phyloP scores from a whole-genome alignment of 768 basidiomycete species.

The Collybia sordida region DNA sequence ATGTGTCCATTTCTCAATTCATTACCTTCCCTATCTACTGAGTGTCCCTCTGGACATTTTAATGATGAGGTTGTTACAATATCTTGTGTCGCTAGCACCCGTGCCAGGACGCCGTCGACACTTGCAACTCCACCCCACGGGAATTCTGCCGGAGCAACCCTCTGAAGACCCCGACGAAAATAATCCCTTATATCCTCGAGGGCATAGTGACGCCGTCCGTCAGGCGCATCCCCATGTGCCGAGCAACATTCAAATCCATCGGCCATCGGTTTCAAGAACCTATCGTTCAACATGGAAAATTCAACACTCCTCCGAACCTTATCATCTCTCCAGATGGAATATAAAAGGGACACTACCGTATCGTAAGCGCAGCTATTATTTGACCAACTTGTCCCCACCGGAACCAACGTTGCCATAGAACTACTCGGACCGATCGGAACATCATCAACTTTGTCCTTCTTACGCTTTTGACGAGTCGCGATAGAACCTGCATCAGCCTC shows the following conservation, averaged over 20 bases:
- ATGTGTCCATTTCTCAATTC: background rate
- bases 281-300: background rate
- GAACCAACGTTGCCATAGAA: no score
- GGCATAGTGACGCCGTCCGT: no score
- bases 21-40: background rate
- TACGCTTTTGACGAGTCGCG: no score
- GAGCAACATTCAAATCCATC: background rate
- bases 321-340: slow-evolving; percentile 17
- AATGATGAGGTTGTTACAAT: background rate
- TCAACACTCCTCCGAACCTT: background rate
- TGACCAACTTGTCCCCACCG: slow-evolving; percentile 17
- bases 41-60: background rate
- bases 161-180: background rate
- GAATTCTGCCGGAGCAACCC: background rate
- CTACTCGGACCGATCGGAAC: no score
- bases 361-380: slow-evolving; percentile 32
- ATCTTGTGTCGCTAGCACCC: background rate
- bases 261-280: background rate
- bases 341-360: slow-evolving; percentile 19
- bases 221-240: no score
- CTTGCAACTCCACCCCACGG: slow-evolving; percentile 1
- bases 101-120: background rate
- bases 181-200: slow-evolving; percentile 1
- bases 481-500: no score
- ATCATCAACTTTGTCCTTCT: no score